A percentile compares a stretch with the other conserved stretches of the same genome.
These are phyloP conservation scores for Tulasnella sp. DNA, from an alignment of 768 basidiomycete species.

Conservation along the genomic window DNA sequence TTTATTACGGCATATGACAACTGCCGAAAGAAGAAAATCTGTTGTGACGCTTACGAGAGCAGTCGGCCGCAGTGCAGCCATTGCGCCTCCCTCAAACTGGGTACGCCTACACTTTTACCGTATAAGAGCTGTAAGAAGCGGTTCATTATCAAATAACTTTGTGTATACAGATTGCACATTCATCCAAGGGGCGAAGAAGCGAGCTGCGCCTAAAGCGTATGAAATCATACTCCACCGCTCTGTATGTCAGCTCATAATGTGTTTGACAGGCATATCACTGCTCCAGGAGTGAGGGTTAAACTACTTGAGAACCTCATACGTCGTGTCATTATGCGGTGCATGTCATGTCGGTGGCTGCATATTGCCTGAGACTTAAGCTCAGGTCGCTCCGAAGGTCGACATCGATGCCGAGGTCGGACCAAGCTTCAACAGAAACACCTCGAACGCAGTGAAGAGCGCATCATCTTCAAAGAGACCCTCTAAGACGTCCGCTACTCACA, in stretches of 20 bases:
- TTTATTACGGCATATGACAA: conserved; percentile 51
- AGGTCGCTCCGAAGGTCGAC: conserved; percentile 26
- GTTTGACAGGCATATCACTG: conserved; percentile 35
- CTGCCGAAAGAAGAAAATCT: conserved; percentile 68
- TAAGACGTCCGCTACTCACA: background rate
- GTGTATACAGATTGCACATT: conserved; percentile 40
- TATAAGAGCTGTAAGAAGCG: conserved; percentile 24
- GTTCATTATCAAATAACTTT: conserved; percentile 4
- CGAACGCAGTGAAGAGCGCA: conserved; percentile 22
- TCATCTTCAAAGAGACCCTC: conserved; percentile 17
- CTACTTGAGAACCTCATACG: conserved; percentile 40
- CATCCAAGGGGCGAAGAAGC: conserved; percentile 32
- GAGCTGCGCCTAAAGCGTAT: conserved; percentile 58
- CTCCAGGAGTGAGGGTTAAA: conserved; percentile 44
- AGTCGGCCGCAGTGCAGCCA: conserved; percentile 12
- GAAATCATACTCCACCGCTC: background rate
- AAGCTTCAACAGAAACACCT: conserved; percentile 6
- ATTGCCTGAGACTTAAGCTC: conserved; percentile 3
- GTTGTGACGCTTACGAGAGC: conserved; percentile 28
- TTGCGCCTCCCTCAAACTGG: conserved; percentile 36
- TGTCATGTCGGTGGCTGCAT: background rate
- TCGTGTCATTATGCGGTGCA: conserved; percentile 21
- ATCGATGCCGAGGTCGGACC: conserved; percentile 19
- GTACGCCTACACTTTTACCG: conserved; percentile 23
- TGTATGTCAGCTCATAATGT: background rate